Evolutionary conservation across 2,329 filamentous ascomycete species (phyloP).

Genomic region (Myriosclerotinia scirpicola): DNA sequence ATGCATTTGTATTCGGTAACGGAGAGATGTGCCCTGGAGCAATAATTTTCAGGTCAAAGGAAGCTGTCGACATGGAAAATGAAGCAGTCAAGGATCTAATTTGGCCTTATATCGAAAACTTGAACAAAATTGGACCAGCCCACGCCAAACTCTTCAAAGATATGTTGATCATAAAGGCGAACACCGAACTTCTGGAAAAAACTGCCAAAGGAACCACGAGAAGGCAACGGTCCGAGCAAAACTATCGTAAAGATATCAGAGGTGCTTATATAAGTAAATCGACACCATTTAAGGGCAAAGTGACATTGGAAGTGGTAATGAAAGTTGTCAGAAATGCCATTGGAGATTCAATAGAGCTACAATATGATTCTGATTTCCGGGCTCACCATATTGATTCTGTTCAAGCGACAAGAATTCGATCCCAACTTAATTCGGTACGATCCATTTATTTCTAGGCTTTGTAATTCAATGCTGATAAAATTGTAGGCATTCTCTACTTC

Average conservation of each 20-base stretch:
- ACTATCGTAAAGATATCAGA: slow-evolving; percentile 5
- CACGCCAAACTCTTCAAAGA: slow-evolving; percentile 16
- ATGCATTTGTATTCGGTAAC: slow-evolving; percentile 63
- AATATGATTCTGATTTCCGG: slow-evolving; percentile 52
- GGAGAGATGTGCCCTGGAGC: slow-evolving; percentile 55
- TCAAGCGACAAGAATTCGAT: slow-evolving; percentile 31
- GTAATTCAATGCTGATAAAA: not conserved
- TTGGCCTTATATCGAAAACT: slow-evolving; percentile 9
- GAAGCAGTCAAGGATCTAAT: slow-evolving; percentile 6
- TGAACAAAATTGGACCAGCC: not conserved
- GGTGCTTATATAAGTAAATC: not conserved
- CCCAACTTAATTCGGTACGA: not conserved
- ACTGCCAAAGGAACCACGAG: slow-evolving; percentile 62
- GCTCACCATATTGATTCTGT: slow-evolving; percentile 58
- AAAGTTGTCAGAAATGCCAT: slow-evolving; percentile 41
- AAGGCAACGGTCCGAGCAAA: not conserved
- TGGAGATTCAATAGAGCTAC: slow-evolving; percentile 38
- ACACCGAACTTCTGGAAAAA: slow-evolving; percentile 44
- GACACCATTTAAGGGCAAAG: not conserved
- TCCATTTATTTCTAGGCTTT: not conserved
- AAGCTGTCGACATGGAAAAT: slow-evolving; percentile 40
- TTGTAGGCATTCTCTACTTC: not conserved
- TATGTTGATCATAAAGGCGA: slow-evolving; percentile 9
- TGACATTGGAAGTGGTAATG: slow-evolving; percentile 33
- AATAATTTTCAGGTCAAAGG: slow-evolving; percentile 50